phyloP scores from a whole-genome alignment of 108 stramenopile species.

The Cyclostephanos invisitatus region DNA sequence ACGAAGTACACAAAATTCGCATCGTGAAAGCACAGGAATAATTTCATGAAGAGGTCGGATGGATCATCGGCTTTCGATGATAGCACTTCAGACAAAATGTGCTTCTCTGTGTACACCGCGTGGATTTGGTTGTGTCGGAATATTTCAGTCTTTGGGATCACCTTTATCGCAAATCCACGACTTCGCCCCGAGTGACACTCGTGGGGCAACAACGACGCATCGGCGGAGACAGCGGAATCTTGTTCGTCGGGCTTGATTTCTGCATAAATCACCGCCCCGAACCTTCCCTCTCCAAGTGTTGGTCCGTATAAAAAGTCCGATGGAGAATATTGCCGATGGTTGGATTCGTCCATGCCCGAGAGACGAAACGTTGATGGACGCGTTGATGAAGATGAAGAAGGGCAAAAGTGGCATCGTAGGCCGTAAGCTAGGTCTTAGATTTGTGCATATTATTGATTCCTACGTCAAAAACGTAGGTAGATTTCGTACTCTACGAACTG shows the following conservation, averaged over 20 bases:
- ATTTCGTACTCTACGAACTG: too few species aligned
- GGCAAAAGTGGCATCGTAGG: too few species aligned
- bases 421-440: too few species aligned
- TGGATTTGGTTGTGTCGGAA: constrained; percentile 28
- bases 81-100: constrained; percentile 23
- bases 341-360: not conserved
- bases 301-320: constrained; percentile 41
- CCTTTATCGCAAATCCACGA: constrained; percentile 38
- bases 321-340: constrained; percentile 3
- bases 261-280: constrained; percentile 46
- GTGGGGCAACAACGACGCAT: not conserved
- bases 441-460: too few species aligned
- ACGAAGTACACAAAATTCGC: constrained; percentile 40
- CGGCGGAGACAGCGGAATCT: not conserved
- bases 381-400: not conserved
- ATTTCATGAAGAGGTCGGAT: constrained; percentile 27
- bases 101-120: constrained; percentile 29
- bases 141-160: constrained; percentile 34
- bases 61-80: not conserved
- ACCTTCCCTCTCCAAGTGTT: constrained; percentile 47
- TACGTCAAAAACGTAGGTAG: too few species aligned
- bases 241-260: constrained; percentile 19
- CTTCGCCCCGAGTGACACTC: not conserved
- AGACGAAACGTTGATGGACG: too few species aligned
- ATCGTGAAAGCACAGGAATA: constrained; percentile 41